These are phyloP conservation scores for Drosera capensis DNA, from an alignment of 148 eudicot species.

Conservation along the genomic window DNA sequence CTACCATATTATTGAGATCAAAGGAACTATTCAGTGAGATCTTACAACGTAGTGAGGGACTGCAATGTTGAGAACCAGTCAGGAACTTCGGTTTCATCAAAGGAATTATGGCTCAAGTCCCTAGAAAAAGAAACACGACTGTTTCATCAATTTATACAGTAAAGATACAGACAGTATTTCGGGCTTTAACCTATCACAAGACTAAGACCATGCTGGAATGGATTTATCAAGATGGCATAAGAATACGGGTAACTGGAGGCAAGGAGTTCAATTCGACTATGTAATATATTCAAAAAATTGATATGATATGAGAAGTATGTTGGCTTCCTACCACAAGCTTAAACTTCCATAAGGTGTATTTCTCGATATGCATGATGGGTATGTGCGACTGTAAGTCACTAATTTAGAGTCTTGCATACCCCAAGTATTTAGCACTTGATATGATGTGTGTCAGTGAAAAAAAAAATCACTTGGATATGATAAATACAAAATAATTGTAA, in stretches of 20 bases:
- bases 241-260: too few species aligned
- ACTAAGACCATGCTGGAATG: not conserved
- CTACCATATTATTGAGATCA: not conserved
- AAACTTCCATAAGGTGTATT: too few species aligned
- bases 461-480: not conserved
- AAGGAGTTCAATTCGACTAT: too few species aligned
- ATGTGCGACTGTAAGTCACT: too few species aligned
- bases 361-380: too few species aligned
- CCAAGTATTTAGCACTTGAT: too few species aligned
- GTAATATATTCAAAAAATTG: too few species aligned
- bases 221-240: too few species aligned
- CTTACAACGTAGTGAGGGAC: slow-evolving; percentile 84
- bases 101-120: slow-evolving; percentile 81
- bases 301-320: too few species aligned
- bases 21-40: not conserved
- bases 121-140: slow-evolving; percentile 17
- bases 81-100: slow-evolving; percentile 54
- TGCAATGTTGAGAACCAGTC: slow-evolving; percentile 63
- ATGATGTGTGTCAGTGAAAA: not conserved
- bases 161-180: not conserved
- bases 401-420: too few species aligned
- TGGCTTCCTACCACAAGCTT: too few species aligned
- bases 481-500: not conserved
- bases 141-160: too few species aligned
- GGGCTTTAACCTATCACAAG: not conserved